A percentile compares a stretch with the other conserved stretches of the same genome.
Evolutionary conservation across 805 yeast species (phyloP).

Genomic region (Zygotorulaspora chibaensis): DNA sequence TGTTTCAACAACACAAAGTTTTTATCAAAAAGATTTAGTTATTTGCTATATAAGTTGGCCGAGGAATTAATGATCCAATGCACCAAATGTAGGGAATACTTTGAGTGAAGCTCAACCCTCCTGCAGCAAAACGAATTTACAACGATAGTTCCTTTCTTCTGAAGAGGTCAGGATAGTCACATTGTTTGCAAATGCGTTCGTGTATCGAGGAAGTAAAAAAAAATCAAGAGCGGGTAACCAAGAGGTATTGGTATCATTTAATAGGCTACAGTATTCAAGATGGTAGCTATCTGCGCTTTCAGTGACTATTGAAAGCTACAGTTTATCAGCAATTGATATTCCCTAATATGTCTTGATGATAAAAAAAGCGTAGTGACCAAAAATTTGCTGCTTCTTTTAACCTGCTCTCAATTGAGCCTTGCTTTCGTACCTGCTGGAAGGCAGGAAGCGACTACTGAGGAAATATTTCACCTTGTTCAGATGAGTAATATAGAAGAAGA

Average conservation of each 20-base stretch:
- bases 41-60: not conserved
- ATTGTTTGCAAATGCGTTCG: not conserved
- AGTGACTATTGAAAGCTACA: not conserved
- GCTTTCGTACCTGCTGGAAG: too few relatives aligned
- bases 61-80: not conserved
- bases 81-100: not conserved
- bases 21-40: too few relatives aligned
- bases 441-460: too few relatives aligned
- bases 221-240: constrained; percentile 8
- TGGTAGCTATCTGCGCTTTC: not conserved
- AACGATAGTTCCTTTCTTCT: not conserved
- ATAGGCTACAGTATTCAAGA: not conserved
- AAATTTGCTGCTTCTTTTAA: too few relatives aligned
- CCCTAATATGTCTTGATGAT: constrained; percentile 3
- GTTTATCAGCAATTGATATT: constrained; percentile 6
- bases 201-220: constrained; percentile 5
- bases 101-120: not conserved
- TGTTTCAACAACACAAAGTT: not conserved
- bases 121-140: not conserved
- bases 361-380: not conserved
- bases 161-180: not conserved
- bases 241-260: not conserved
- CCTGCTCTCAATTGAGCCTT: too few relatives aligned
- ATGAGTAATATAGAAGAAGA: too few relatives aligned
- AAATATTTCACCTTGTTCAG: too few relatives aligned